Evolutionary conservation across 2,329 filamentous ascomycete genomes (phyloP), one percentile per base, ranked within the genome.

Genomic region (Diplodia sapinea): DNA sequence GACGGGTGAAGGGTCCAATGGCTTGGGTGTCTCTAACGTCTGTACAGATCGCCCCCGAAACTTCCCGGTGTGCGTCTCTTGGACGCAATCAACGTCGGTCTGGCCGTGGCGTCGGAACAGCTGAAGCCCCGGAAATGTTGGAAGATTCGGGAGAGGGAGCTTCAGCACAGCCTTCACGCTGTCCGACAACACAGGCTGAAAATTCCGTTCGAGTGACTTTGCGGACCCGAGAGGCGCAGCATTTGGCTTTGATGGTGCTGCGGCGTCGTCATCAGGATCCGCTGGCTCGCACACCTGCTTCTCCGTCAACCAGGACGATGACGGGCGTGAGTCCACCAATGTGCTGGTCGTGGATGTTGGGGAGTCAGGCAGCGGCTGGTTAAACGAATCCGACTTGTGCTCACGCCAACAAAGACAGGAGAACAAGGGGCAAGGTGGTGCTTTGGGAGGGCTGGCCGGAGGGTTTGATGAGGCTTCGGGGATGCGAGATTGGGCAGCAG

Each of bases 381-480:
- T 59, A 38, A 47, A 47, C 3, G 20, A 38, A 3, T 59, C 38
- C 13, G 56, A 29, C 7, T 20, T 31, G 38, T 59, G 56, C 23
- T 59, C 56, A n/a, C 56, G 56, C 56, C 56, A 59, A 33, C 56
- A 59, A 8, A 59, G 56, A 38, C 56, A 59, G 33, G 56, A 43
- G 20, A 29, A 59, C 8, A 59, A 47, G 20, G 56, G 38, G 23
- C 23, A 31, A 1, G 56, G 20, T n/a, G 56, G 6, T 4, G 17
- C n/a, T 47, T 59, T 47, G 17, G 17, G 56, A 47, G 26, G 3
- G 23, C 38, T 59, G 6, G 11, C n/a, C 38, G 33, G n/a, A 17
- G 56, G 56, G 36, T 17, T n/a, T 20, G 31, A 33, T 29, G 36
- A 59, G 9, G 17, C 8, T 26, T 36, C 13, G 38, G 12, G 26